Percentiles rank a stretch among this genome's conserved stretches.
phyloP scores from a whole-genome alignment of 192 early-diverging fungal genomes.

The Entrophospora sp. region DNA sequence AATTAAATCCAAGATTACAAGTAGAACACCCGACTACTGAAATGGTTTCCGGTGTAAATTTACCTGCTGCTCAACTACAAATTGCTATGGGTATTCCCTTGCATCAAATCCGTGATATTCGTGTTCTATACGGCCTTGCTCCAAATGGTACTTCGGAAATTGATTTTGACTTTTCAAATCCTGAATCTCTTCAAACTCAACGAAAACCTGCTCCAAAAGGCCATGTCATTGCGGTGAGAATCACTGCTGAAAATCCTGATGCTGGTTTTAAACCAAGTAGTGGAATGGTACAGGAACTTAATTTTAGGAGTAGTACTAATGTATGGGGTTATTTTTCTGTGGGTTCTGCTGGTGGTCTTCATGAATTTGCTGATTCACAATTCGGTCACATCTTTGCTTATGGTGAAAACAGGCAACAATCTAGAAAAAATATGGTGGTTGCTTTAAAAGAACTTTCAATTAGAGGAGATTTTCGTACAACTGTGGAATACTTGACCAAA shows the following conservation, averaged over 20 bases:
- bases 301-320: conserved; percentile 90
- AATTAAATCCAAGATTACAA: conserved; percentile 96
- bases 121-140: conserved; percentile 86
- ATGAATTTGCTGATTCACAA: conserved; percentile 99
- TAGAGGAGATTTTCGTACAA: conserved; percentile 96
- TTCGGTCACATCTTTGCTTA: conserved; percentile 99
- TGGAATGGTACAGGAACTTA: conserved; percentile 94
- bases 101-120: conserved; percentile 90
- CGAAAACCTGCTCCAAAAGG: conserved; percentile 91
- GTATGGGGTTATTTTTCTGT: conserved; percentile 99
- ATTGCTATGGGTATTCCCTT: conserved; percentile 99
- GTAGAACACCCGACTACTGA: conserved; percentile 99
- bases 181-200: conserved; percentile 70
- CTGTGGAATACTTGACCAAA: conserved; percentile 93
- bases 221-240: conserved; percentile 96
- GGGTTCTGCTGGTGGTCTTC: conserved; percentile 85
- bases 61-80: conserved; percentile 96
- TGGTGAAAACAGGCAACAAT: conserved; percentile 86
- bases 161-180: conserved; percentile 84
- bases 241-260: conserved; percentile 98
- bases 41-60: conserved; percentile 97
- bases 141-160: conserved; percentile 81
- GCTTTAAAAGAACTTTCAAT: conserved; percentile 97
- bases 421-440: conserved; percentile 93
- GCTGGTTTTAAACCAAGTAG: conserved; percentile 98